Percentiles rank a stretch among this genome's conserved stretches.
phyloP scores from a whole-genome alignment of 768 basidiomycete genomes.

The Clitopilus passeckerianus region DNA sequence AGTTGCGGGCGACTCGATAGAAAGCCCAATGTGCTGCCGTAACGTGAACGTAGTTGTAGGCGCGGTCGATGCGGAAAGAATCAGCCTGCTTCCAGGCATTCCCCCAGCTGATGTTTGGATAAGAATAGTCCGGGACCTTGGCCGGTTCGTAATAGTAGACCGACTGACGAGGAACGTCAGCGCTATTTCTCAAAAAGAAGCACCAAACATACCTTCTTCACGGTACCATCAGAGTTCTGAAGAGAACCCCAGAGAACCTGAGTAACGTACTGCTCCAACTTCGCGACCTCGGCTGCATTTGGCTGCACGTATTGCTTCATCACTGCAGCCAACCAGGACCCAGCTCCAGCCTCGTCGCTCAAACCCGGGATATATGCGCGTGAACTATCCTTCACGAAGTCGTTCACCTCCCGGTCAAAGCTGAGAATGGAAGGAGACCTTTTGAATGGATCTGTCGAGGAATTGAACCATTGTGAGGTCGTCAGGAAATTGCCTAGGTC shows the following conservation, averaged over 20 bases:
- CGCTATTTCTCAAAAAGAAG: neutral
- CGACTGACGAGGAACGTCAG: conserved; percentile 20
- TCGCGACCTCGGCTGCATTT: conserved; percentile 45
- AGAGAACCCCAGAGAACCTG: conserved; percentile 43
- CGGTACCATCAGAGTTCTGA: conserved; percentile 47
- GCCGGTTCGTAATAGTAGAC: conserved; percentile 49
- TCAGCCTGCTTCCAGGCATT: conserved; percentile 48
- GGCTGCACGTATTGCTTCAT: conserved; percentile 57
- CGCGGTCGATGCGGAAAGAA: conserved; percentile 42
- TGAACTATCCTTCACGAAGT: conserved; percentile 42
- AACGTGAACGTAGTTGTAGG: conserved; percentile 50
- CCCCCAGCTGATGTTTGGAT: conserved; percentile 46
- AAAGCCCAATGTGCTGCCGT: conserved; percentile 49
- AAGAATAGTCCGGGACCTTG: conserved; percentile 38
- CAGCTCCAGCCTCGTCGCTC: conserved; percentile 57
- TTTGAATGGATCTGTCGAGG: conserved; percentile 42
- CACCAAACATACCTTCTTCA: conserved; percentile 37
- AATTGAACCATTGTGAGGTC: conserved; percentile 49
- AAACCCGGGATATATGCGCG: conserved; percentile 57
- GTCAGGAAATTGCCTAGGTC: conserved; percentile 51
- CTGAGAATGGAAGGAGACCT: conserved; percentile 52
- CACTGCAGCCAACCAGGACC: conserved; percentile 50
- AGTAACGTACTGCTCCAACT: conserved; percentile 45
- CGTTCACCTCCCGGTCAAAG: conserved; percentile 48
- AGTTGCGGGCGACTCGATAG: conserved; percentile 55